Percentiles rank a stretch among this genome's conserved stretches.
Evolutionary conservation across 1,139 yeast species (phyloP).

Genomic region (Pneumocystis wakefieldiae): DNA sequence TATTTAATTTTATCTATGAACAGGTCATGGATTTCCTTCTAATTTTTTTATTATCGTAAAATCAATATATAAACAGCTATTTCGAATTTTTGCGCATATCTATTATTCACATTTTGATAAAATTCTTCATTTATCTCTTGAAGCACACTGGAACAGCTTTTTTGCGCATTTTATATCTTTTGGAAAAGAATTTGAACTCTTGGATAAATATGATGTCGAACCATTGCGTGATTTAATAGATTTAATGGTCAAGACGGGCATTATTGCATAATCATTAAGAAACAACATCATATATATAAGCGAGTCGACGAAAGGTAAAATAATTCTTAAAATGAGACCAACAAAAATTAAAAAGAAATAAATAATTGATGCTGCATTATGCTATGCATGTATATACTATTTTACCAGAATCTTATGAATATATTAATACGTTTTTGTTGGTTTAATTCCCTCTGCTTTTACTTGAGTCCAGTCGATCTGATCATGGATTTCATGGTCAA

Average conservation of each 20-base stretch:
- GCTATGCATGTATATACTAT: neutral
- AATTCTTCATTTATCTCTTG: slow-evolving; percentile 73
- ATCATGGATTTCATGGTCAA: neutral
- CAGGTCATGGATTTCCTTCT: slow-evolving; percentile 56
- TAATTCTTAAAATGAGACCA: neutral
- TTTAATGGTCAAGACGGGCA: slow-evolving; percentile 71
- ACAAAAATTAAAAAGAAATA: neutral
- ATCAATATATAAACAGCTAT: slow-evolving; percentile 81
- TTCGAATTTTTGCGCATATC: slow-evolving; percentile 90
- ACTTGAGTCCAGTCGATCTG: slow-evolving; percentile 4
- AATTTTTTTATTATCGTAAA: slow-evolving; percentile 69
- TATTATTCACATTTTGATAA: slow-evolving; percentile 90
- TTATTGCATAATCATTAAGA: slow-evolving; percentile 29
- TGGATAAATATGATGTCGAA: slow-evolving; percentile 63
- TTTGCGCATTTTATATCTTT: slow-evolving; percentile 91
- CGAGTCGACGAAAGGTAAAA: neutral
- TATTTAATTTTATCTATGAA: slow-evolving; percentile 28
- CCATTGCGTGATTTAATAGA: slow-evolving; percentile 69
- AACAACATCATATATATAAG: neutral
- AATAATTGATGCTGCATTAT: neutral
- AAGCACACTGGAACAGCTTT: slow-evolving; percentile 96
- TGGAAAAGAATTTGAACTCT: slow-evolving; percentile 63
- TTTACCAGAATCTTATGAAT: neutral
- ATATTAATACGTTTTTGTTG: slow-evolving; percentile 8
- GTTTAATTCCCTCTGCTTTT: slow-evolving; percentile 11